Evolutionary conservation across 2,329 filamentous ascomycete species (phyloP), one percentile per base, ranked within the genome.

Genomic region (Calonectria henricotiae): DNA sequence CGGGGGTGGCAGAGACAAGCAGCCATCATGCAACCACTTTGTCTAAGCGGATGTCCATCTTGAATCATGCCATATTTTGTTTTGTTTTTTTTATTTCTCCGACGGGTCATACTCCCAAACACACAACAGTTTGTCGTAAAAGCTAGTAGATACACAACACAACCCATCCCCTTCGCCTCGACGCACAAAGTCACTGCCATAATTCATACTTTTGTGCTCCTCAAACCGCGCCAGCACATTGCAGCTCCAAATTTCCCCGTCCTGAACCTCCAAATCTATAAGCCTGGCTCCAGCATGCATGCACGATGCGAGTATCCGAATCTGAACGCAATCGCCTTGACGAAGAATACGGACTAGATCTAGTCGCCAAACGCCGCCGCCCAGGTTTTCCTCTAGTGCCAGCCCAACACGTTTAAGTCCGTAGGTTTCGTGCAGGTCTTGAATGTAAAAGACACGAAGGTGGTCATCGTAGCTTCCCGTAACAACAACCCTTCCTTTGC

Each of bases 131-230:
- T 87, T 89, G 80, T 95, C 93, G 74, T 95, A 95, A 75, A 95
- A 95, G 79, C 93, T 95, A 0, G 92, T 94, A 25, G 91, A 93
- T 1, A 94, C 84, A 74, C 91, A 88, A 23, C 84, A 75, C 41
- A 86, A 67, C 7, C 82, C 66, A 4, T 71, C 67, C 0, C 68
- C 75, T 63, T 78, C 75, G 7, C 64, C 62, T 27, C 67, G 77
- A 1, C 86, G 86, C 73, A 89, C 86, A 69, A 90, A 89, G 81
- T 95, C 95, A 76, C 93, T 94, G 7, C 92, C 95, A 80, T 98
- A 98, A 78, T 97, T 98, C 94, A 98, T 98, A 80, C 94, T 98
- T 83, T 93, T 86, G 80, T 98, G 95, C 79, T 96, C 93, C 75
- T 94, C 92, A 78, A 97, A 97, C 63, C 87, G 88, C 0, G 88